phyloP scores from a whole-genome alignment of 805 yeast genomes.

The Wickerhamomyces rabaulensis region DNA sequence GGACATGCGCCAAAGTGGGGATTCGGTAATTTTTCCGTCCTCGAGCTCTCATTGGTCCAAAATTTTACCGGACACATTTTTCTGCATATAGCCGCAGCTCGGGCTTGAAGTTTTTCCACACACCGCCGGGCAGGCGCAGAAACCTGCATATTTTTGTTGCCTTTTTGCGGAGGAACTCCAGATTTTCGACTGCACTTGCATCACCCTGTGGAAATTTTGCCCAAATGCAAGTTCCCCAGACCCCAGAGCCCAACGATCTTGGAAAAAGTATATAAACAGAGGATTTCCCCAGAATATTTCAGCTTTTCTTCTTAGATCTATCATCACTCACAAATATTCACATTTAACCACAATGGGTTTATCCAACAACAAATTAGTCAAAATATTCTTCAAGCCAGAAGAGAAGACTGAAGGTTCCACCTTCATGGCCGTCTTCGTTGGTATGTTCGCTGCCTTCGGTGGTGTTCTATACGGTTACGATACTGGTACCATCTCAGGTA shows the following conservation, averaged over 20 bases:
- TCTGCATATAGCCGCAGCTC: background rate
- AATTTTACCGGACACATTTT: background rate
- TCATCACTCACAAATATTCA: background rate
- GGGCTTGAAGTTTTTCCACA: background rate
- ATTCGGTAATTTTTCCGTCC: background rate
- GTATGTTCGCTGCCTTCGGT: conserved; percentile 61
- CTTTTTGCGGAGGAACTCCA: background rate
- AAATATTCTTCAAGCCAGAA: conserved; percentile 36
- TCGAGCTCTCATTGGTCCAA: background rate
- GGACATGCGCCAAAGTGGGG: background rate
- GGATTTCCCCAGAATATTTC: background rate
- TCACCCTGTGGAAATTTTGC: too few species aligned
- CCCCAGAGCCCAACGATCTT: background rate
- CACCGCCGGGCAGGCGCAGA: background rate
- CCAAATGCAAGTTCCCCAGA: too few species aligned
- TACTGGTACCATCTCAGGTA: conserved; percentile 62
- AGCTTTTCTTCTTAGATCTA: background rate
- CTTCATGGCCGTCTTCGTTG: conserved; percentile 42
- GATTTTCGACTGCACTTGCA: background rate
- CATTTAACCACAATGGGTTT: background rate
- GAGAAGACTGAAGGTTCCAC: conserved; percentile 45
- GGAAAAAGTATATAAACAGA: background rate
- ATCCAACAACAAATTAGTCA: conserved; percentile 7
- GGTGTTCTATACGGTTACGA: conserved; percentile 66
- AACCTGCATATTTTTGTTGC: background rate